phyloP scores from a whole-genome alignment of 2,329 filamentous ascomycete genomes.

The Pseudogymnoascus sp. region DNA sequence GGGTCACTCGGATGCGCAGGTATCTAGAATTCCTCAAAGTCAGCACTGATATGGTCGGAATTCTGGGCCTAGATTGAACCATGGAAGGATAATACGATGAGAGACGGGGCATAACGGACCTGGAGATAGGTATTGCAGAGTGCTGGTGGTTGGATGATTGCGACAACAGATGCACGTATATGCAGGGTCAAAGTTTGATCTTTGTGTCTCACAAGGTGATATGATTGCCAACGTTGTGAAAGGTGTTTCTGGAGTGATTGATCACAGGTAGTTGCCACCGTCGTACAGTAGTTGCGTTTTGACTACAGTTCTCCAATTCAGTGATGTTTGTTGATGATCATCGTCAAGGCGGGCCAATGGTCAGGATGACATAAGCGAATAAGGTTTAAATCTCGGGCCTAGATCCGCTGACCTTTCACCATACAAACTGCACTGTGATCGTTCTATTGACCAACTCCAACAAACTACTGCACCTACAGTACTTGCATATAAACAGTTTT shows the following conservation, averaged over 20 bases:
- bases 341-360: constrained; percentile 5
- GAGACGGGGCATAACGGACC: background rate
- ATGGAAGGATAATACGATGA: background rate
- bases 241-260: constrained; percentile 5
- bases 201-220: background rate
- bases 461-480: background rate
- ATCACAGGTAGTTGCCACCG: background rate
- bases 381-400: constrained; percentile 1
- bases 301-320: background rate
- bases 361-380: constrained; percentile 4
- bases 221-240: background rate
- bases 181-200: background rate
- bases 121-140: background rate
- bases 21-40: background rate
- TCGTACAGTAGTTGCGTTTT: constrained; percentile 4
- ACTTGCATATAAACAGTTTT: background rate
- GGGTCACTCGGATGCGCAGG: background rate
- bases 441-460: background rate
- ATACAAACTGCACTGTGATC: background rate
- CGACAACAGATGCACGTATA: constrained; percentile 3
- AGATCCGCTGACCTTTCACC: constrained; percentile 3
- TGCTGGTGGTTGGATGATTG: background rate
- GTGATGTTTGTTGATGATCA: constrained; percentile 6
- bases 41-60: background rate
- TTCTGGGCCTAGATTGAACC: background rate